Evolutionary conservation across 2,329 filamentous ascomycete genomes (phyloP).

Genomic region (Hymenoscyphus albidus): DNA sequence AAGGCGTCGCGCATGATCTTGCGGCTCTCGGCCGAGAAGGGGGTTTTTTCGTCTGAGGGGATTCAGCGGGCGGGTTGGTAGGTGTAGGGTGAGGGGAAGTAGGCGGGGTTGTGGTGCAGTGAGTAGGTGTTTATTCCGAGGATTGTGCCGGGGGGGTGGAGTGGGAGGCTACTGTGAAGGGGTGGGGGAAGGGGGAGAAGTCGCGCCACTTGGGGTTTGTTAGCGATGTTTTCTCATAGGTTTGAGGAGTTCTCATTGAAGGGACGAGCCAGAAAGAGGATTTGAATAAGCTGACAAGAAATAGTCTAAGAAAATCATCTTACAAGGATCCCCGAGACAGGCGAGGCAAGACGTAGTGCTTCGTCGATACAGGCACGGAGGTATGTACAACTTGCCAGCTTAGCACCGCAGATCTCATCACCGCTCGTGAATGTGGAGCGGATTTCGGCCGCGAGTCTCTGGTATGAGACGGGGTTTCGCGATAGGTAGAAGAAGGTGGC

Average conservation of each 20-base stretch:
- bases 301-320: slow-evolving; percentile 15
- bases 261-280: too few species aligned
- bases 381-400: slow-evolving; percentile 39
- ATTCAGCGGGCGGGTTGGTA: too few species aligned
- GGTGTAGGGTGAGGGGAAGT: too few species aligned
- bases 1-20: too few species aligned
- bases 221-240: slow-evolving; percentile 11
- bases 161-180: slow-evolving; percentile 32
- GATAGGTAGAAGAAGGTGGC: slow-evolving; percentile 39
- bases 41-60: too few species aligned
- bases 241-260: too few species aligned
- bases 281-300: too few species aligned
- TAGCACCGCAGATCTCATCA: slow-evolving; percentile 23
- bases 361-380: slow-evolving; percentile 46
- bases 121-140: slow-evolving; percentile 37
- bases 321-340: slow-evolving; percentile 36
- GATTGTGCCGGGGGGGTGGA: slow-evolving; percentile 36
- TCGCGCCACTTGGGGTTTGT: too few species aligned
- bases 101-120: too few species aligned
- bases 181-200: neutral
- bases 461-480: slow-evolving; percentile 30
- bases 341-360: slow-evolving; percentile 43
- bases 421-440: slow-evolving; percentile 10
- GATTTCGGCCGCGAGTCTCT: slow-evolving; percentile 27
- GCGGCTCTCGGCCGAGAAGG: too few species aligned